Evolutionary conservation across 148 eudicot genomes (phyloP), one percentile per base, ranked within the genome.

Genomic region (Fagopyrum esculentum): DNA sequence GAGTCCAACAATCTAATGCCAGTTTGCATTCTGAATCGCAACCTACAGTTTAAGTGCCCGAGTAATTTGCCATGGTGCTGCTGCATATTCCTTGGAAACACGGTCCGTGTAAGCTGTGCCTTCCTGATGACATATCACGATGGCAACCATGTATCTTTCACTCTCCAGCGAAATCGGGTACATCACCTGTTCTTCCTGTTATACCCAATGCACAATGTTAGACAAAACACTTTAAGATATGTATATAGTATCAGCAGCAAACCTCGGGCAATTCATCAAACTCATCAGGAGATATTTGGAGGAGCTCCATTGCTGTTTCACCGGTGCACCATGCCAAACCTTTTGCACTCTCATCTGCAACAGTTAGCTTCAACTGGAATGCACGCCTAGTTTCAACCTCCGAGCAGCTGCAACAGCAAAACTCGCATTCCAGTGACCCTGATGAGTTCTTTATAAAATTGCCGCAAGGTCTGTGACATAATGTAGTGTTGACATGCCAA

Each of bases 211-310:
- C 46, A 43, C 46, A 66, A 66, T 35, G 40, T 35, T 35, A 35
- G 40, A 35, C 40, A 35, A 35, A 35, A 35, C 40, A 35, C 40
- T 35, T 35, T 1, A 2, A 35, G 40, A 2, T 1, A 35, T 35
- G 40, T 2, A 35, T 35, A 35, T 35, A 35, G 40, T 35, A 1
- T 35, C 3, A 35, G 40, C 0, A 35, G 40, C 2, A 2, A 35
- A 95, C 98, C 98, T 95, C 98, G n/a, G 92, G 91, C 70, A 95
- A 83, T 45, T 79, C 84, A 77, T 74, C 77, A 74, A 95, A 95
- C 49, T 95, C 98, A 64, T 90, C 92, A 11, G 98, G 93, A 77
- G 96, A 87, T 83, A 95, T 95, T 78, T 95, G 98, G 51, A 95
- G 84, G 82, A 95, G 73, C 74, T 95, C 98, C 47, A 83, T 83